These are phyloP conservation scores for Cantharellus anzutake DNA, from an alignment of 768 basidiomycete genomes.

Conservation along the genomic window DNA sequence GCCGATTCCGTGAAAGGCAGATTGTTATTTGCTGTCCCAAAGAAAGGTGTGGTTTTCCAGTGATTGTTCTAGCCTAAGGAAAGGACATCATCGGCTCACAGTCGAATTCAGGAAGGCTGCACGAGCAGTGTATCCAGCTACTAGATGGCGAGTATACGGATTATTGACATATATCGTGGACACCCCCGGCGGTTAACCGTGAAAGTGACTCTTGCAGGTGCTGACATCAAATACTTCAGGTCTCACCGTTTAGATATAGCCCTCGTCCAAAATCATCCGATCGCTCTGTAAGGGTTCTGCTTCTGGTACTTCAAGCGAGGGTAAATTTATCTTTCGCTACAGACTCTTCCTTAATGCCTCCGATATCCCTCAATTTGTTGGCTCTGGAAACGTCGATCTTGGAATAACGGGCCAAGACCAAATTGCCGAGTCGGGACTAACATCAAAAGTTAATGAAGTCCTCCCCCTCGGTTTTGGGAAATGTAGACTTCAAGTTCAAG, in stretches of 20 bases:
- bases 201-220: slow-evolving; percentile 31
- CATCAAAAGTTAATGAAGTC: slow-evolving; percentile 53
- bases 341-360: slow-evolving; percentile 93
- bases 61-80: not conserved
- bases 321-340: not conserved
- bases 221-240: slow-evolving; percentile 87
- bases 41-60: slow-evolving; percentile 49
- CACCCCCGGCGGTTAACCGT: not conserved
- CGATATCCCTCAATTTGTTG: slow-evolving; percentile 97
- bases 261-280: slow-evolving; percentile 81
- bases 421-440: slow-evolving; percentile 77
- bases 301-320: not conserved
- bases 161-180: not conserved
- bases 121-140: slow-evolving; percentile 77
- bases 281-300: slow-evolving; percentile 47
- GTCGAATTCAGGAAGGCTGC: slow-evolving; percentile 45
- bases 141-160: slow-evolving; percentile 41
- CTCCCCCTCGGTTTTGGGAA: slow-evolving; percentile 84
- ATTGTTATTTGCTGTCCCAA: slow-evolving; percentile 86
- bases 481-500: slow-evolving; percentile 62
- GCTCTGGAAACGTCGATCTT: slow-evolving; percentile 88
- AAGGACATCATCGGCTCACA: not conserved
- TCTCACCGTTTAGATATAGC: slow-evolving; percentile 80
- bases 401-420: slow-evolving; percentile 98
- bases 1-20: slow-evolving; percentile 68